Percentiles rank a stretch among this genome's conserved stretches.
These are phyloP conservation scores for Leccinum pachyderme DNA, from an alignment of 1,284 basidiomycete genomes.

Conservation along the genomic window DNA sequence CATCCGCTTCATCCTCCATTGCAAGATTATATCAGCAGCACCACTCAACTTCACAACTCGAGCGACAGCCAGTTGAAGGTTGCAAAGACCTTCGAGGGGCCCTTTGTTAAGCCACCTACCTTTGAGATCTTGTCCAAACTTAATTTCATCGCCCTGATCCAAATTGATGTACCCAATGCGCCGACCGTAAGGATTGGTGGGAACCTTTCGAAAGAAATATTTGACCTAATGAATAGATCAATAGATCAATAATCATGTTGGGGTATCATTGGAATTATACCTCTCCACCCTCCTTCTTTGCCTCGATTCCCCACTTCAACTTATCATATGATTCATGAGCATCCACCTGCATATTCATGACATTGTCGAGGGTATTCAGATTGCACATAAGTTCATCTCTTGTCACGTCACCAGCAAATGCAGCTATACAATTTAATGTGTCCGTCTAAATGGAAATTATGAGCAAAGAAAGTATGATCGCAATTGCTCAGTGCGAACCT, in stretches of 20 bases:
- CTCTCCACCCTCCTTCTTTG: neutral
- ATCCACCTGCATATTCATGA: neutral
- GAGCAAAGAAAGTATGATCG: neutral
- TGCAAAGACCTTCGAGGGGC: neutral
- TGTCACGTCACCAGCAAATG: neutral
- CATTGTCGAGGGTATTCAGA: neutral
- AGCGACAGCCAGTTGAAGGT: neutral
- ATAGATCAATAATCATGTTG: neutral
- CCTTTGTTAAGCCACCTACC: neutral
- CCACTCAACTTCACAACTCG: neutral
- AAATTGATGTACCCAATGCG: neutral
- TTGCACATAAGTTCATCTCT: neutral
- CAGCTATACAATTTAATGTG: neutral
- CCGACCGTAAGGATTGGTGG: neutral
- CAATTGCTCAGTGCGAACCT: neutral
- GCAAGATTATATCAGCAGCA: neutral
- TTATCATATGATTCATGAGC: neutral
- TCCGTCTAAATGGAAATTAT: neutral
- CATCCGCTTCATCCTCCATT: constrained; percentile 3
- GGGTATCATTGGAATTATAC: neutral
- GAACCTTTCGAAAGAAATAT: neutral
- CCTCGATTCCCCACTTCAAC: neutral
- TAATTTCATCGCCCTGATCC: neutral
- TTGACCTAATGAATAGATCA: neutral
- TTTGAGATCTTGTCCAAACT: neutral